These are phyloP conservation scores for Epichloe aotearoae DNA, from an alignment of 2,329 filamentous ascomycete genomes.

Conservation along the genomic window DNA sequence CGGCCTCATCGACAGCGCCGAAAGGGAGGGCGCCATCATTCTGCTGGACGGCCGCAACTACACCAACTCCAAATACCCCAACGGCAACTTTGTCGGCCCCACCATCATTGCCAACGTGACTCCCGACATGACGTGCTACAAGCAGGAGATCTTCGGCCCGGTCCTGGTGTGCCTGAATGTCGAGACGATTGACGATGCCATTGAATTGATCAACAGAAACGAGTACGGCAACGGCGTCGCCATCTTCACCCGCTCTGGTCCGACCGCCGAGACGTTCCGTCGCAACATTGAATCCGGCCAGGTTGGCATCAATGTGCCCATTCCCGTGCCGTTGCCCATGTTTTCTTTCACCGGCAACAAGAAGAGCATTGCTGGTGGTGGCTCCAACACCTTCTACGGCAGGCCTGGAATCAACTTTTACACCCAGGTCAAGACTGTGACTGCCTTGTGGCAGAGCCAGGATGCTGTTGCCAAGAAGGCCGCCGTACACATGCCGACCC, in stretches of 20 bases:
- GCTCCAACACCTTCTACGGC: constrained; percentile 90
- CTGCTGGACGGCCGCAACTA: constrained; percentile 68
- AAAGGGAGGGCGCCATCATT: constrained; percentile 69
- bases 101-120: constrained; percentile 76
- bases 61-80: constrained; percentile 64
- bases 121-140: constrained; percentile 71
- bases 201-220: constrained; percentile 71
- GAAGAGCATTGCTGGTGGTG: constrained; percentile 83
- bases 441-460: constrained; percentile 73
- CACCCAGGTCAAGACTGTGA: constrained; percentile 96
- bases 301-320: constrained; percentile 75
- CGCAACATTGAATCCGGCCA: constrained; percentile 73
- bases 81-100: constrained; percentile 75
- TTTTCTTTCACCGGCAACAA: constrained; percentile 69
- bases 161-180: constrained; percentile 73
- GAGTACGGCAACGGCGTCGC: constrained; percentile 80
- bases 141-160: constrained; percentile 74
- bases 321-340: constrained; percentile 58
- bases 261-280: constrained; percentile 67
- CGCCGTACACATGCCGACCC: constrained; percentile 71
- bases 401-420: constrained; percentile 88
- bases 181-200: constrained; percentile 64
- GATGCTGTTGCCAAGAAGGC: constrained; percentile 80
- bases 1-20: constrained; percentile 58
- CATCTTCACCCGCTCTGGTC: constrained; percentile 69